Evolutionary conservation across 768 basidiomycete species (phyloP).

Genomic region (Asterophora lycoperdoides): DNA sequence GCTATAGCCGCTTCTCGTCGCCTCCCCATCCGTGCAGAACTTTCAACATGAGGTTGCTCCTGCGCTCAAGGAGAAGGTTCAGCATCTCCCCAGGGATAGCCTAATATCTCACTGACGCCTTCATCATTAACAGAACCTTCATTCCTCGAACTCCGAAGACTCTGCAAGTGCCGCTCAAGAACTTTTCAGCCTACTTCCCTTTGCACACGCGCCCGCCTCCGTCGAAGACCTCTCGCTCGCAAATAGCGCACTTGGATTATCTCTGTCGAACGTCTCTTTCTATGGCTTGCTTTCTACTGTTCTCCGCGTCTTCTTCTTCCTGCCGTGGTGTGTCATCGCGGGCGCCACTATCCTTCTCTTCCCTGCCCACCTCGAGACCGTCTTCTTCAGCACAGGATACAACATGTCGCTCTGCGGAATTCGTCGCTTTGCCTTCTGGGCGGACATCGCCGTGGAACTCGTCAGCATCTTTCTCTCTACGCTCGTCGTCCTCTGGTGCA

Average conservation of each 20-base stretch:
- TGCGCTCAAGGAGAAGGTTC: no score
- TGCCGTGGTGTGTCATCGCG: conserved; percentile 45
- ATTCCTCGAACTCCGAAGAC: neutral
- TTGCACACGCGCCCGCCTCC: conserved; percentile 5
- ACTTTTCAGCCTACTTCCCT: conserved; percentile 15
- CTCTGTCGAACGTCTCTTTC: conserved; percentile 5
- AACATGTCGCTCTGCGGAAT: conserved; percentile 26
- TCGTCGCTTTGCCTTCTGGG: conserved; percentile 39
- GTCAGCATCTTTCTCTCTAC: conserved; percentile 32
- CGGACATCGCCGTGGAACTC: conserved; percentile 34
- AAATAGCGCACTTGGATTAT: neutral
- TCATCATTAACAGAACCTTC: neutral
- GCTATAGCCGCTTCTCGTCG: neutral
- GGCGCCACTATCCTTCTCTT: conserved; percentile 37
- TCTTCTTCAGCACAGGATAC: conserved; percentile 35
- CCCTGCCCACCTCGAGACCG: conserved; percentile 31
- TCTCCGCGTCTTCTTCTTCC: conserved; percentile 29
- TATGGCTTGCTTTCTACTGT: conserved; percentile 16
- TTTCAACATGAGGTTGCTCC: no score
- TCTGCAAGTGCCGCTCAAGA: conserved; percentile 6
- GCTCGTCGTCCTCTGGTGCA: conserved; percentile 26
- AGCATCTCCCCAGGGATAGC: neutral
- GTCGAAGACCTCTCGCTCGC: conserved; percentile 8
- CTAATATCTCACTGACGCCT: neutral
- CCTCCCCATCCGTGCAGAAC: no score